Evolutionary conservation across 352 stramenopile species (phyloP).

Genomic region (Aphanomyces invadans): DNA sequence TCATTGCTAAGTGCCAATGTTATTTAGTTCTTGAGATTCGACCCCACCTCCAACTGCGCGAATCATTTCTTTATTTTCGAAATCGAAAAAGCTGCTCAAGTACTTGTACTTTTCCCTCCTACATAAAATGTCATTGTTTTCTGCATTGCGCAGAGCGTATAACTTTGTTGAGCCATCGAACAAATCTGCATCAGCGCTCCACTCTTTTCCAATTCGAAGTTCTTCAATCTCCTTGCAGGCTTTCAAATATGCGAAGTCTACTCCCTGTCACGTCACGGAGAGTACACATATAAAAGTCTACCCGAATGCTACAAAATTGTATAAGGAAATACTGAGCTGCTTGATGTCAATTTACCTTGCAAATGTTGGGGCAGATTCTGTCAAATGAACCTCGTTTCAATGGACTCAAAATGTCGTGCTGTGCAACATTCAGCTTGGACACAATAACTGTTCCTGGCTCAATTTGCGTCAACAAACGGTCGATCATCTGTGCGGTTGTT

Average conservation of each 20-base stretch:
- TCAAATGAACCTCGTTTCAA: neutral
- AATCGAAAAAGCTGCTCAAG: constrained; percentile 69
- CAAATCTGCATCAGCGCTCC: constrained; percentile 28
- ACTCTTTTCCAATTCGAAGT: constrained; percentile 43
- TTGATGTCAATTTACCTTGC: neutral
- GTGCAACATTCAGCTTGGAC: constrained; percentile 2
- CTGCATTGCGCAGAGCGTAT: too few relatives aligned
- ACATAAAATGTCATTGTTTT: neutral
- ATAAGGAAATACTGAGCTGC: neutral
- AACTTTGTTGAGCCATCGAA: neutral
- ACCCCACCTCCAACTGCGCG: constrained; percentile 57
- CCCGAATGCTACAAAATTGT: constrained; percentile 37
- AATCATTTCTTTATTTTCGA: constrained; percentile 66
- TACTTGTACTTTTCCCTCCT: constrained; percentile 61
- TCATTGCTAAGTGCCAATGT: constrained; percentile 37
- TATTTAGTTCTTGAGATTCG: neutral
- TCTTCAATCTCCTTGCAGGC: constrained; percentile 61
- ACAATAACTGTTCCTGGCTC: constrained; percentile 10
- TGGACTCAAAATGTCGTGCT: neutral
- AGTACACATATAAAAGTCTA: constrained; percentile 22
- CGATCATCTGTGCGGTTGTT: neutral
- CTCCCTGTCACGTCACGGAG: neutral
- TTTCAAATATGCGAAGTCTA: constrained; percentile 75
- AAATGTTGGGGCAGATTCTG: neutral
- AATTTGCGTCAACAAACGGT: constrained; percentile 10